A percentile compares a stretch with the other conserved stretches of the same genome.
These are phyloP conservation scores for Pseudozyma sp. DNA, from an alignment of 1,284 basidiomycete genomes.

Conservation along the genomic window DNA sequence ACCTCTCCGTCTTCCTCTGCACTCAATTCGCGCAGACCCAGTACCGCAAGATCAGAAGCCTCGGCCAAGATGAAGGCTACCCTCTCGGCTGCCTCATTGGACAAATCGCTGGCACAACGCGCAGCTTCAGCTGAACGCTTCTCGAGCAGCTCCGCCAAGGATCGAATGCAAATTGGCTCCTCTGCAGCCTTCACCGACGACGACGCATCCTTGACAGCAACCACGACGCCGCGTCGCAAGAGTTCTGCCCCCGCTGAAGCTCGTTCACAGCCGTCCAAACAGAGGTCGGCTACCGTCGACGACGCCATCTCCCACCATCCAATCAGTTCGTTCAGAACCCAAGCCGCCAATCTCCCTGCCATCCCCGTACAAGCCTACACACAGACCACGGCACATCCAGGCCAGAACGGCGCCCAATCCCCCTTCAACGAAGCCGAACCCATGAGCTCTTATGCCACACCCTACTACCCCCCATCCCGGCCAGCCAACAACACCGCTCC, in stretches of 20 bases:
- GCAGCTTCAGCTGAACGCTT: conserved; percentile 6
- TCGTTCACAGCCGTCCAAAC: conserved; percentile 5
- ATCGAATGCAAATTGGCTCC: conserved; percentile 1
- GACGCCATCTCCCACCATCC: conserved; percentile 13
- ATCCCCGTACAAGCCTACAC: conserved; percentile 32
- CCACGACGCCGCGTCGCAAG: conserved; percentile 12
- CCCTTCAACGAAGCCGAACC: conserved; percentile 3
- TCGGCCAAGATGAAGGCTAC: conserved; percentile 47
- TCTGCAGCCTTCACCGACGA: background rate
- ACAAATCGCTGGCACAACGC: conserved; percentile 22
- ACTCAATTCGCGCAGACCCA: conserved; percentile 23
- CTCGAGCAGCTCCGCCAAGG: background rate
- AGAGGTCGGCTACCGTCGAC: conserved; percentile 10
- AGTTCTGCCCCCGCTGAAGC: conserved; percentile 1
- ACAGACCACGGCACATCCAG: background rate
- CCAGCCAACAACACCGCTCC: conserved; percentile 14
- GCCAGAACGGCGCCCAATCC: conserved; percentile 4
- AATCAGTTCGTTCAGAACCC: conserved; percentile 16
- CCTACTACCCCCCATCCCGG: conserved; percentile 18
- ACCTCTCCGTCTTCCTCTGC: conserved; percentile 4
- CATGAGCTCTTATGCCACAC: background rate
- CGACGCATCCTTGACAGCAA: background rate
- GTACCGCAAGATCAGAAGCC: conserved; percentile 41
- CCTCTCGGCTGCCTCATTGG: conserved; percentile 40
- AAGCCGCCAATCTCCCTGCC: conserved; percentile 26